Evolutionary conservation across 345 rosid species (phyloP), one percentile per base, ranked within the genome.

Genomic region (Brassica carinata): DNA sequence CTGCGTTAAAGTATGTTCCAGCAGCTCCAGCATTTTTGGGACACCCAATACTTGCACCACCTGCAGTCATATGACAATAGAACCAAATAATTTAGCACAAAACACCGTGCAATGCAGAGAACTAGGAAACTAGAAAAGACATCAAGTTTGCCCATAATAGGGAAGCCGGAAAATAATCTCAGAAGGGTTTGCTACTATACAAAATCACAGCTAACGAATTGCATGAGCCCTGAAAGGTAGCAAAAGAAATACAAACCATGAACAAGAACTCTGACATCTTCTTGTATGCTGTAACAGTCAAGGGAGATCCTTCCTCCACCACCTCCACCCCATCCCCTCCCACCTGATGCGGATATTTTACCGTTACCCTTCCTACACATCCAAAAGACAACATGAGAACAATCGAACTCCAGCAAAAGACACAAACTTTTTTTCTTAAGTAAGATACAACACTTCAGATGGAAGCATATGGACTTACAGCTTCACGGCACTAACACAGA

Each of bases 241-340:
- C 76, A 75, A 79, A 81, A 79, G 76, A 77, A 73, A 80, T 67
- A 87, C 96, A 69, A 86, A 96, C 99, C 99, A 89, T 92, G 98
- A 53, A 90, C 94, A 69, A 92, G 83, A 76, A 96, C 90, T 79
- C 84, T 89, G 66, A 93, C 77, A 78, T 90, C 92, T 89, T 96
- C 99, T 81, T 96, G 98, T 85, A 90, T 89, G 92, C 98, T 92
- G 89, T 93, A 96, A 86, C 97, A 91, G 73, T 92, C 90, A 79
- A 96, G 88, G 65, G 97, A 90, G 69, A 96, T 83, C 86, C 99
- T 92, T 84, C 99, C 98, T 72, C 99, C 99, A 5, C 99, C 96
- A 79, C 99, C 99, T 77, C 99, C 99, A 51, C 96, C 99, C 89
- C 89, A 86, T 76, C 99, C 98, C 40, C 80, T 90, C 58, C 99